Evolutionary conservation across 148 eudicot species (phyloP), one percentile per base, ranked within the genome.

Genomic region (Amaranthus cruentus): DNA sequence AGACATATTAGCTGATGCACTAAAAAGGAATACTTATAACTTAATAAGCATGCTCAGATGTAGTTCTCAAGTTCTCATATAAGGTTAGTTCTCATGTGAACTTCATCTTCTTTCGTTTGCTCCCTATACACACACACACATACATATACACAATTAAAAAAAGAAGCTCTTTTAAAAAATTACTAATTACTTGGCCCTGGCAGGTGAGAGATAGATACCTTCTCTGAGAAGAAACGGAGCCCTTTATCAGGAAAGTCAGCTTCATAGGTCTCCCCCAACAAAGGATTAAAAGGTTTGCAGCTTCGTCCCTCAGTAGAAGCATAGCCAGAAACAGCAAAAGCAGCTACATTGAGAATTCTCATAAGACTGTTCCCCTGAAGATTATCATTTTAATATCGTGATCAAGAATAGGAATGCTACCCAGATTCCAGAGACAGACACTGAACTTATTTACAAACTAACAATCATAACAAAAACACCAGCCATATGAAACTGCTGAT

Each of bases 191-290:
- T 52, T 6, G 53, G n/a, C 5, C 55, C 48, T 73, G n/a, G 50
- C 68, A 77, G 44, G 50, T 2, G 10, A 63, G 61, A 80, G 76
- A 77, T 7, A 38, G 71, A 70, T 71, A 90, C 97, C 97, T 91
- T 91, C 79, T 91, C 97, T 59, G 97, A 88, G 78, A 87, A 87
- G 76, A 92, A 92, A n/a, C 83, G 91, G 50, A 92, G 84, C 43
- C 97, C 97, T 84, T 90, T 89, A 79, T 89, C 92, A 52, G 97
- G 92, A 79, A 71, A 90, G 71, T 88, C 88, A 67, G 95, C 95
- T 82, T 90, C 95, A 75, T 90, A 90, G 4, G 95, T 90, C 80
- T 90, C 95, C 63, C 95, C 95, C 59, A 90, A 73, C 78, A 90
- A 74, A 47, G 95, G 95, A 80, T 90, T 90, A 73, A 90, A 90